Evolutionary conservation across 2,329 filamentous ascomycete species (phyloP).

Genomic region (Venturia effusa): DNA sequence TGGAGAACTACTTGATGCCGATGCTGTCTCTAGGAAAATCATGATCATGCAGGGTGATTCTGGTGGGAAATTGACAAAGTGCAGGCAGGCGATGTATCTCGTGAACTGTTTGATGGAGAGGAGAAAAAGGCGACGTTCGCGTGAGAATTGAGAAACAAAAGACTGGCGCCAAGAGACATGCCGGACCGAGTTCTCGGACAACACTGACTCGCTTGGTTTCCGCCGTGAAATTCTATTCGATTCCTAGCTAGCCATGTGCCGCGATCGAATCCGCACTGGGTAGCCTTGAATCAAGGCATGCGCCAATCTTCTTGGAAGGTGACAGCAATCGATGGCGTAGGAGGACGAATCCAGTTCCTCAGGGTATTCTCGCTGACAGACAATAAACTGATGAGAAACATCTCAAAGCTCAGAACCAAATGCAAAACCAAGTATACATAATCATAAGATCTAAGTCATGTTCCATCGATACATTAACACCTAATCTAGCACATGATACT

Average conservation of each 20-base stretch:
- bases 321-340: too few species aligned
- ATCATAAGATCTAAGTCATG: slow-evolving; percentile 1
- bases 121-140: neutral
- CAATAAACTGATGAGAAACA: neutral
- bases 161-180: too few species aligned
- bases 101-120: neutral
- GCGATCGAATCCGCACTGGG: too few species aligned
- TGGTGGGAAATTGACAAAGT: neutral
- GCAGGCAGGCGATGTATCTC: neutral
- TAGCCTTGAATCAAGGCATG: too few species aligned
- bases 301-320: too few species aligned
- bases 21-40: neutral
- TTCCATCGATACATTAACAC: neutral
- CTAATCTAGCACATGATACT: neutral
- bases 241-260: too few species aligned
- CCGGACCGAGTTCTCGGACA: too few species aligned
- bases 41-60: neutral
- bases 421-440: neutral
- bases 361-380: neutral
- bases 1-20: neutral
- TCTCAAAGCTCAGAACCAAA: neutral
- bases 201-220: too few species aligned
- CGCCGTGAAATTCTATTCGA: too few species aligned
- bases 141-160: too few species aligned
- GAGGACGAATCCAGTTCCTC: too few species aligned